Evolutionary conservation across 225 moss, liverwort and hornwort genomes (phyloP).

Genomic region (Bryum argenteum): DNA sequence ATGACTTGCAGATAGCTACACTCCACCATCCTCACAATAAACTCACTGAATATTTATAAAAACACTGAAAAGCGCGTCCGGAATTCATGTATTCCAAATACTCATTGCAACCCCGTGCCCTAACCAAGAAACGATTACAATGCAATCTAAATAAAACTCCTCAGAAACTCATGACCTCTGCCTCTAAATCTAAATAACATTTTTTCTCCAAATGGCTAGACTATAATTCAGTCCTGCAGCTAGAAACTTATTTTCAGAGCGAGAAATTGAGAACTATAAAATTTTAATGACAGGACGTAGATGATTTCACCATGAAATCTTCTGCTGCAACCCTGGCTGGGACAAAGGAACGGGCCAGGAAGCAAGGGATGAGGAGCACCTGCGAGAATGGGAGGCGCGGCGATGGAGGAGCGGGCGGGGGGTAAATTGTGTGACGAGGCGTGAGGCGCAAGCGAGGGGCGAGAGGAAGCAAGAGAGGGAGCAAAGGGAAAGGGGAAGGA

Average conservation of each 20-base stretch:
- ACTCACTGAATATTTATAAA: background rate
- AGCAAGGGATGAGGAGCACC: background rate
- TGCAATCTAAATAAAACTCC: background rate
- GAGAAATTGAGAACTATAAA: too few relatives aligned
- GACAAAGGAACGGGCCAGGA: background rate
- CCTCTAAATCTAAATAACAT: too few relatives aligned
- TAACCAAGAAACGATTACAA: background rate
- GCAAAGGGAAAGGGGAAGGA: background rate
- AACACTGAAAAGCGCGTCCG: too few relatives aligned
- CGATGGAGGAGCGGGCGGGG: background rate
- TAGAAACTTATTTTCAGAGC: too few relatives aligned
- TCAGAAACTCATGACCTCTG: background rate
- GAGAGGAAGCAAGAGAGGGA: background rate
- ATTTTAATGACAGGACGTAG: too few relatives aligned
- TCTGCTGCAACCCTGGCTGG: too few relatives aligned
- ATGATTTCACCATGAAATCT: too few relatives aligned
- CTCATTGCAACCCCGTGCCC: background rate
- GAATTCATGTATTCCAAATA: background rate
- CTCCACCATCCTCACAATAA: background rate
- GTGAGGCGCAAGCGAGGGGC: slow-evolving; percentile 1
- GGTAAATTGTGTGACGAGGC: background rate
- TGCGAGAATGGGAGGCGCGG: background rate
- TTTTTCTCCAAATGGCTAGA: too few relatives aligned
- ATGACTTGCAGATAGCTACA: too few relatives aligned
- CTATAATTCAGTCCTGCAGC: too few relatives aligned